Evolutionary conservation across 2,329 filamentous ascomycete species (phyloP).

Genomic region (Phaeomoniella chlamydospora): DNA sequence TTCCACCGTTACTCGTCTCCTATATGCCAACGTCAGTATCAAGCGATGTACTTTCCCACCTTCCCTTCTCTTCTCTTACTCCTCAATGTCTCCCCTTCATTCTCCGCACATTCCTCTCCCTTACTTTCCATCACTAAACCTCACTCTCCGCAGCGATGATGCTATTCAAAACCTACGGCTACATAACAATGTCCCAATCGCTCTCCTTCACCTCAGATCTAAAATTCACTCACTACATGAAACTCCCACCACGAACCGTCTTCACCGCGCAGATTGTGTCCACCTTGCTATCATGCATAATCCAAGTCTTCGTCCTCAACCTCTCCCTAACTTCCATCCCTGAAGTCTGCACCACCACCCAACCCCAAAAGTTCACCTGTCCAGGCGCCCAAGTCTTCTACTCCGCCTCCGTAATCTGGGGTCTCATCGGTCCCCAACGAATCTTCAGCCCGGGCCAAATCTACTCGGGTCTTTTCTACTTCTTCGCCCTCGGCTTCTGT

Average conservation of each 20-base stretch:
- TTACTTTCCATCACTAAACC: no score
- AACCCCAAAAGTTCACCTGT: slow-evolving; percentile 44
- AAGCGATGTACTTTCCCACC: no score
- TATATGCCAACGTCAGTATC: no score
- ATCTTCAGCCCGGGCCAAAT: slow-evolving; percentile 52
- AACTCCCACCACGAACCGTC: slow-evolving; percentile 31
- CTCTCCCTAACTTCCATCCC: slow-evolving; percentile 32
- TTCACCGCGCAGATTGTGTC: slow-evolving; percentile 37
- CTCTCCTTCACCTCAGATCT: slow-evolving; percentile 52
- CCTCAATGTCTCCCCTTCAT: no score
- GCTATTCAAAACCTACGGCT: slow-evolving; percentile 65
- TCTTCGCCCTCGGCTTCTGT: slow-evolving; percentile 54
- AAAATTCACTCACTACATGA: slow-evolving; percentile 41
- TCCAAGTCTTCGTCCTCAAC: slow-evolving; percentile 34
- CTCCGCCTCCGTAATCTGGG: slow-evolving; percentile 58
- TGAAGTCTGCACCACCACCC: slow-evolving; percentile 34
- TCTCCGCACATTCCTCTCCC: no score
- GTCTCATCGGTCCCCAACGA: slow-evolving; percentile 54
- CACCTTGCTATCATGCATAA: slow-evolving; percentile 31
- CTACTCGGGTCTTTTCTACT: slow-evolving; percentile 52
- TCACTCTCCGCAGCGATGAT: slow-evolving; percentile 66
- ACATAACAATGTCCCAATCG: slow-evolving; percentile 54
- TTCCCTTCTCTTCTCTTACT: no score
- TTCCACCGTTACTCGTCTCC: no score
- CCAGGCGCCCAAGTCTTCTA: slow-evolving; percentile 48